Evolutionary conservation across 78 protist species (phyloP).

Genomic region (Pelomyxa schiedti): DNA sequence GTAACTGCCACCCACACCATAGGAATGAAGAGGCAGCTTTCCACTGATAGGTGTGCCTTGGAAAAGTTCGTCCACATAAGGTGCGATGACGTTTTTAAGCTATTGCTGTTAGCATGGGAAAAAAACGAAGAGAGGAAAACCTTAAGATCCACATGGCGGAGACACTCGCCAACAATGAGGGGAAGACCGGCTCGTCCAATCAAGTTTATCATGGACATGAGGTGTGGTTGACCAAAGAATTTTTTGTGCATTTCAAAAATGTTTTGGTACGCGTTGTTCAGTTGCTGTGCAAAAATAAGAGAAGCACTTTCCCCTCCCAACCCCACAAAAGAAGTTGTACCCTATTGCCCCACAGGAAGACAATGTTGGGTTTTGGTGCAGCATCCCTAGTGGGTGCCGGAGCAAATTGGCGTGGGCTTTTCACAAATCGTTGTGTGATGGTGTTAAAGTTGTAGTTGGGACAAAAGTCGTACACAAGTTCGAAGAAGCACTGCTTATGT

Average conservation of each 20-base stretch:
- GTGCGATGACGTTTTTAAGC: constrained; percentile 42
- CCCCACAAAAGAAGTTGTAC: background rate
- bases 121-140: background rate
- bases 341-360: constrained; percentile 44
- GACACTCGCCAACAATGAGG: constrained; percentile 20
- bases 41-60: constrained; percentile 52
- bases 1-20: constrained; percentile 60
- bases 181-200: constrained; percentile 35
- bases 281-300: constrained; percentile 13
- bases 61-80: constrained; percentile 56
- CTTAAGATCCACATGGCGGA: constrained; percentile 36
- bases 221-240: constrained; percentile 37
- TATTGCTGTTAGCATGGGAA: background rate
- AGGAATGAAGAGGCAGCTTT: constrained; percentile 47
- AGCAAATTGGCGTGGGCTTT: constrained; percentile 28
- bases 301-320: background rate
- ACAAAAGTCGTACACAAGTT: constrained; percentile 44
- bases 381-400: constrained; percentile 34
- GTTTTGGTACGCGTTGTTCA: constrained; percentile 38
- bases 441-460: constrained; percentile 56
- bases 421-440: constrained; percentile 51
- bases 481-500: constrained; percentile 17
- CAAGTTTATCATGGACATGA: constrained; percentile 14
- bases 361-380: constrained; percentile 20
- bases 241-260: constrained; percentile 13